Conservation (phyloP, 306 rosid genomes). For the Purshia tridentata region DNA sequence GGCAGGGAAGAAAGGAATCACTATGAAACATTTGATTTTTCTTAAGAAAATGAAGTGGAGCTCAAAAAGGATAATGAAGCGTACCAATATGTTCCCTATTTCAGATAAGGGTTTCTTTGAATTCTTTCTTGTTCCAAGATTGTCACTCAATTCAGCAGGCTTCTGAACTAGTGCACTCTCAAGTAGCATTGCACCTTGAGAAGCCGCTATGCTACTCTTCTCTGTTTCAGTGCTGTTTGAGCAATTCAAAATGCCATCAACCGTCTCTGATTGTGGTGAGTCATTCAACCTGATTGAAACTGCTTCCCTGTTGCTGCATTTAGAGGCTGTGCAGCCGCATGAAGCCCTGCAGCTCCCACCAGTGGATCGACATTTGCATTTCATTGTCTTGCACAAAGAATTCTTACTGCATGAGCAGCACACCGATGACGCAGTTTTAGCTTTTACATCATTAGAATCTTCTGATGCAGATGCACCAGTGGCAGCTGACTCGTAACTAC, state of each 20-base stretch:
- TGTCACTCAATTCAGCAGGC: conserved; percentile 37
- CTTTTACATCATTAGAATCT: conserved; percentile 28
- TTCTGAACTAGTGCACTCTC: conserved; percentile 58
- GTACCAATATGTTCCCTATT: conserved; percentile 73
- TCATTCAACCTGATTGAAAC: conserved; percentile 27
- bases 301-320: conserved; percentile 73
- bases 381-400: conserved; percentile 81
- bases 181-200: conserved; percentile 56
- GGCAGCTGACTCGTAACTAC: conserved; percentile 28
- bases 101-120: conserved; percentile 77
- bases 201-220: conserved; percentile 33
- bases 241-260: conserved; percentile 27
- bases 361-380: conserved; percentile 76
- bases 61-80: conserved; percentile 12
- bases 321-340: conserved; percentile 67
- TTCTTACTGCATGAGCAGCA: conserved; percentile 86
- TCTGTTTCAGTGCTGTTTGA: conserved; percentile 22
- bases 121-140: conserved; percentile 49
- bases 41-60: not conserved
- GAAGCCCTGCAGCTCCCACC: conserved; percentile 76
- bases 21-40: not conserved
- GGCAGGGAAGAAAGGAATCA: not conserved
- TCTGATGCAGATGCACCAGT: conserved; percentile 39
- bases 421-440: conserved; percentile 36
- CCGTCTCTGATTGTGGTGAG: conserved; percentile 33